phyloP scores from a whole-genome alignment of 768 basidiomycete species.

The Lactifluus piperatus region DNA sequence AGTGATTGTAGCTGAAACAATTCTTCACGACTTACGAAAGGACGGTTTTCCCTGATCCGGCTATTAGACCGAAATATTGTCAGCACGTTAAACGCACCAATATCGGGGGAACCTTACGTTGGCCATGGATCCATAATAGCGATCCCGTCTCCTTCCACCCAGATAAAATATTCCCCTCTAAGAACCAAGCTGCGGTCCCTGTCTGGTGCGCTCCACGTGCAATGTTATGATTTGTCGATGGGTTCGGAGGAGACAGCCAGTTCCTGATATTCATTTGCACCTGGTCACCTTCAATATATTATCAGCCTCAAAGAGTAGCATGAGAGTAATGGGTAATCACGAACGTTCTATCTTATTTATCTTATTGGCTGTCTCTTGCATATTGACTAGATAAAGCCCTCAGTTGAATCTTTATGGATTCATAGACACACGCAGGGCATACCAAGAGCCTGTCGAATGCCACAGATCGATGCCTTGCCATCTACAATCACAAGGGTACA shows the following conservation, averaged over 20 bases:
- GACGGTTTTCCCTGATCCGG: neutral
- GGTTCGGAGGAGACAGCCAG: conserved; percentile 1
- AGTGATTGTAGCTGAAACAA: too few relatives aligned
- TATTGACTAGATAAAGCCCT: too few relatives aligned
- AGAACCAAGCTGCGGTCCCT: neutral
- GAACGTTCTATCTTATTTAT: too few relatives aligned
- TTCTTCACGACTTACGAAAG: neutral
- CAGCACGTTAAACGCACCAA: neutral
- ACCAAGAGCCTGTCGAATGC: too few relatives aligned
- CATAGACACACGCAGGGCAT: too few relatives aligned
- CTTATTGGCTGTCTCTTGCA: too few relatives aligned
- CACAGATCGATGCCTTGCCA: too few relatives aligned
- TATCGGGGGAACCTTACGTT: neutral
- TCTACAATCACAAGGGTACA: too few relatives aligned
- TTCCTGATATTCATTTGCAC: neutral
- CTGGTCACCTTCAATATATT: neutral
- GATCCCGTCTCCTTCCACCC: neutral
- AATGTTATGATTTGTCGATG: conserved; percentile 1
- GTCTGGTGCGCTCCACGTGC: neutral
- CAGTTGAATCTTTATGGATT: too few relatives aligned
- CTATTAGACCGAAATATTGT: neutral
- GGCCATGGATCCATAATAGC: conserved; percentile 7
- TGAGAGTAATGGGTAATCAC: too few relatives aligned
- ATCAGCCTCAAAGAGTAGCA: neutral
- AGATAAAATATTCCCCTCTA: neutral